Percentiles rank a stretch among this genome's conserved stretches.
These are phyloP conservation scores for Trichosporon sp. DNA, from an alignment of 1,284 basidiomycete genomes.

Conservation along the genomic window DNA sequence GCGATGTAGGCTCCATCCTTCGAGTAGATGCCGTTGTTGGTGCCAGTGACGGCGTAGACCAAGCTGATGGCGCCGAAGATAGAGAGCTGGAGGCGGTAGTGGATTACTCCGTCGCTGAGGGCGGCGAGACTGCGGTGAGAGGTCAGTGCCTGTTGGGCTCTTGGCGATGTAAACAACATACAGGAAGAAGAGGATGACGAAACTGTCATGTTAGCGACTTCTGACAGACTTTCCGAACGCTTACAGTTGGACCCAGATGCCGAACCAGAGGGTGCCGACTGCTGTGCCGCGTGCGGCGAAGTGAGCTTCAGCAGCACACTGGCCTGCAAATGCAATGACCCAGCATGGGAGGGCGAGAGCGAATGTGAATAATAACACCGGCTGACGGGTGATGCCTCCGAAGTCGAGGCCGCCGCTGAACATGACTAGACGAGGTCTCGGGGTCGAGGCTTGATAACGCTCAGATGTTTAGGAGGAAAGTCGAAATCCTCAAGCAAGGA, in stretches of 20 bases:
- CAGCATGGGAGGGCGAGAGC: slow-evolving; percentile 78
- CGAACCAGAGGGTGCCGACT: slow-evolving; percentile 75
- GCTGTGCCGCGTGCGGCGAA: background rate
- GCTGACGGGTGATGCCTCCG: slow-evolving; percentile 67
- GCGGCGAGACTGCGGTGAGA: background rate
- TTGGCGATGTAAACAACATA: slow-evolving; percentile 14
- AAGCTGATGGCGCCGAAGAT: slow-evolving; percentile 78
- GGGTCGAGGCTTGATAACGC: background rate
- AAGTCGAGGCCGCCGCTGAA: slow-evolving; percentile 32
- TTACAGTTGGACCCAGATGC: slow-evolving; percentile 58
- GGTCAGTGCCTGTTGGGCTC: background rate
- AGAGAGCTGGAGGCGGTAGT: slow-evolving; percentile 62
- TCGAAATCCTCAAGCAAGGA: background rate
- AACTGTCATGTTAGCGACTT: slow-evolving; percentile 11
- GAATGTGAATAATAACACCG: slow-evolving; percentile 80
- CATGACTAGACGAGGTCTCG: slow-evolving; percentile 18
- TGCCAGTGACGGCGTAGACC: slow-evolving; percentile 62
- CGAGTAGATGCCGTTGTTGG: slow-evolving; percentile 9
- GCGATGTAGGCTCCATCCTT: slow-evolving; percentile 59
- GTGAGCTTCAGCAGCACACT: slow-evolving; percentile 25
- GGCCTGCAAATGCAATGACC: slow-evolving; percentile 74
- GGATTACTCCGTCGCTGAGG: slow-evolving; percentile 28
- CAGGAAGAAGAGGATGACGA: slow-evolving; percentile 44
- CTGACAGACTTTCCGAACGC: slow-evolving; percentile 5
- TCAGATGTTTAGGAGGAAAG: background rate